Base-by-base conservation (phyloP, 2,329 filamentous ascomycete species). In the Fusarium compactum region DNA sequence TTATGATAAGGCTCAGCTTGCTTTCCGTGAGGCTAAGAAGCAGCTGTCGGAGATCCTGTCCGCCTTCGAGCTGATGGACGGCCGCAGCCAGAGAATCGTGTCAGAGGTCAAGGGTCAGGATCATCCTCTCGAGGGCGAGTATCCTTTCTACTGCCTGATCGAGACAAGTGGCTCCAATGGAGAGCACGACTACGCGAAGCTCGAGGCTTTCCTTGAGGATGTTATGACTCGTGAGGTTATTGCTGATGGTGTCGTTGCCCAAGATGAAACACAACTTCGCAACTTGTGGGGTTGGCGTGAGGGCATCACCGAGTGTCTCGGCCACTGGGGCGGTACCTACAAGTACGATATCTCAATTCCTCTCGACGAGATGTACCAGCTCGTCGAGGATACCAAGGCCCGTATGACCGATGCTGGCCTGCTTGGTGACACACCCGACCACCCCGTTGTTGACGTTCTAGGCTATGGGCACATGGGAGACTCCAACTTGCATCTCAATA, bases 381-480 rank as follows among this genome's bases (percentile, higher is more conserved):
- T 99, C 30, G 96, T 99, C 30, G 92, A 96, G 71, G 96, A 98
- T 74, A 92, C 91, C 24, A 88, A 91, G 69, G 89, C 88, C 56
- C 90, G 90, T 56, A 86, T 99, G 71, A 85, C 87, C 2, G 86
- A 90, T 57, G 90, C 91, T 32, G 94, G 94, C 1, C 86, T 98
- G 4, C 85, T 97, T 43, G 92, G 93, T 56, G 90, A 93, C 46
- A 89, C 90, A 8, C 89, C 92, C 59, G 90, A 90, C 47, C 87
- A 90, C 78, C 93, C 95, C 2, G 95, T 97, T 8, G 88, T 97
- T 3, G 92, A 91, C 62, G 95, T 98, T n/a, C 89, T 98, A 22
- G 96, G 96, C 22, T 99, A 98, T 78, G 96, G 96, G 34, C 96
- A 99, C 80, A 98, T 99, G 95, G 97, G 96, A 41, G 96, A 99